phyloP scores from a whole-genome alignment of 139 green algal genomes.

The Micractinium sp. region DNA sequence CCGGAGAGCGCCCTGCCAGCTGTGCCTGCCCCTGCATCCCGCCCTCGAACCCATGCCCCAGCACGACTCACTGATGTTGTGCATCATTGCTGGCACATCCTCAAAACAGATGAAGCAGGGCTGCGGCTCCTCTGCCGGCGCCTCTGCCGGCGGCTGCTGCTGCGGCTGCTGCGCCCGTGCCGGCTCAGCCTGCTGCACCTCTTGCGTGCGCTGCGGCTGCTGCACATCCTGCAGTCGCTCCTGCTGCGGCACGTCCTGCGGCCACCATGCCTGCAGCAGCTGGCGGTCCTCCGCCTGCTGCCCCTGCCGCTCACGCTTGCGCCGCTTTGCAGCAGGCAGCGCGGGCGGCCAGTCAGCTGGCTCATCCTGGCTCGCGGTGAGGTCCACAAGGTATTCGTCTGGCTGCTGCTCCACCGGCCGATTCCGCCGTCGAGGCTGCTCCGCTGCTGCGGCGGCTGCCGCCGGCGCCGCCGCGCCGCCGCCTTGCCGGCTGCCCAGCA shows the following conservation, averaged over 20 bases:
- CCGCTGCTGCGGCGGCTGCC: background rate
- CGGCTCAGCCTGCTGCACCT: background rate
- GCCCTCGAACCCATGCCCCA: background rate
- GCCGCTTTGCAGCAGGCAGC: background rate
- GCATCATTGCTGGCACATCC: conserved; percentile 14
- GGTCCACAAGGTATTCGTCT: background rate
- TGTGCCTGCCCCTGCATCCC: background rate
- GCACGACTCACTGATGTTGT: conserved; percentile 8
- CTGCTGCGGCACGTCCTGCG: background rate
- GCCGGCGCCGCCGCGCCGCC: background rate
- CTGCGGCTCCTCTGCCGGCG: background rate
- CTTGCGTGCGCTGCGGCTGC: background rate
- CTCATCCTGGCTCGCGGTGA: background rate
- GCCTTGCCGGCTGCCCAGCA: background rate
- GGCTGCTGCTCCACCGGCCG: background rate
- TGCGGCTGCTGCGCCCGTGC: background rate
- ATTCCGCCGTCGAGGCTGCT: background rate
- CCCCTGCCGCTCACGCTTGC: background rate
- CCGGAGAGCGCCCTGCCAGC: background rate
- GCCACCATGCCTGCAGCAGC: background rate
- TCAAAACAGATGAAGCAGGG: conserved; percentile 35
- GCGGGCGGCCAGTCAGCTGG: background rate
- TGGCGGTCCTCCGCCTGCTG: background rate
- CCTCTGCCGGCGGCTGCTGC: background rate
- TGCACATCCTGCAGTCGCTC: background rate